These are phyloP conservation scores for Ophiostoma perfectum DNA, from an alignment of 2,329 filamentous ascomycete genomes.

Conservation along the genomic window DNA sequence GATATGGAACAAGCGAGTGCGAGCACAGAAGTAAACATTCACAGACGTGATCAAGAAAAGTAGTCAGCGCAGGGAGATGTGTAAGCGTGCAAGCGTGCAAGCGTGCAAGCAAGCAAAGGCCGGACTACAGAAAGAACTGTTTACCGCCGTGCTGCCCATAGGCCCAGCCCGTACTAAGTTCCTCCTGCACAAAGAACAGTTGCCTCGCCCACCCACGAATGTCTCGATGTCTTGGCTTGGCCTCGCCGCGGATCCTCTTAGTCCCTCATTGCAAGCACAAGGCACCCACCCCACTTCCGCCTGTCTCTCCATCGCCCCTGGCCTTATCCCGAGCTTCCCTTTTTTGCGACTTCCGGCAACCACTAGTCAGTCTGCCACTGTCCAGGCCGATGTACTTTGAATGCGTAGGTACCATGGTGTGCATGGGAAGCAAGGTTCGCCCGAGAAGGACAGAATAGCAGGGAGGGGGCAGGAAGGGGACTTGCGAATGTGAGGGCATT, in stretches of 20 bases:
- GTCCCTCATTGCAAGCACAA: not conserved
- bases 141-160: not conserved
- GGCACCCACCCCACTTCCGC: not conserved
- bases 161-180: not conserved
- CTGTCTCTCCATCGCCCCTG: slow-evolving; percentile 9
- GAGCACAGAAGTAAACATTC: not conserved
- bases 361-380: not conserved
- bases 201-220: not conserved
- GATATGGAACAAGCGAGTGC: not conserved
- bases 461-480: not conserved
- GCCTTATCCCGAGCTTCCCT: not conserved
- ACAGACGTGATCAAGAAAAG: too few species aligned
- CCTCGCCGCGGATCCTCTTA: not conserved
- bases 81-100: too few species aligned
- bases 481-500: not conserved
- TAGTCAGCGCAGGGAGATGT: too few species aligned
- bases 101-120: not conserved
- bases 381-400: not conserved
- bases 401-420: not conserved
- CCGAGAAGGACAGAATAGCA: not conserved
- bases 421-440: not conserved
- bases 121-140: not conserved
- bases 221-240: not conserved
- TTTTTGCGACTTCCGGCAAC: not conserved
- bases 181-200: not conserved